A percentile compares a stretch with the other conserved stretches of the same genome.
These are phyloP conservation scores for Holtermannia corniformis DNA, from an alignment of 768 basidiomycete species.

Conservation along the genomic window DNA sequence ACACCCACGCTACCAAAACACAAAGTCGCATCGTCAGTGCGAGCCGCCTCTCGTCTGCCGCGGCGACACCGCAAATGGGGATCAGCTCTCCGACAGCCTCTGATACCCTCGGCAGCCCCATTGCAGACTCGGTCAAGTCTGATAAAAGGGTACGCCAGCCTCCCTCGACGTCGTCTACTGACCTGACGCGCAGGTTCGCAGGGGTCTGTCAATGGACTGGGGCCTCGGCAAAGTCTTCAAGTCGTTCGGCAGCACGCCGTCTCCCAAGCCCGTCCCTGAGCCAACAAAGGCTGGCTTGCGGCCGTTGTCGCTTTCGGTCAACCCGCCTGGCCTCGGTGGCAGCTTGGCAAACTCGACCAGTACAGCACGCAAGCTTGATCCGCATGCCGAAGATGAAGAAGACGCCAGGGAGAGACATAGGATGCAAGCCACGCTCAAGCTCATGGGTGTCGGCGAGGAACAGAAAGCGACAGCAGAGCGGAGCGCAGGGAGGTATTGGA, in stretches of 20 bases:
- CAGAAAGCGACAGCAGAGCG: too few relatives aligned
- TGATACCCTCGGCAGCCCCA: not conserved
- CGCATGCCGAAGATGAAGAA: slow-evolving; percentile 74
- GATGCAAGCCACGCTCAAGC: slow-evolving; percentile 79
- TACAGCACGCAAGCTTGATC: slow-evolving; percentile 66
- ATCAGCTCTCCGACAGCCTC: too few relatives aligned
- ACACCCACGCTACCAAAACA: not conserved
- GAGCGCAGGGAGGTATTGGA: too few relatives aligned
- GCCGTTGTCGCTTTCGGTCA: not conserved
- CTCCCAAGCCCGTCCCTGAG: slow-evolving; percentile 4
- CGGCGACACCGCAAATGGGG: not conserved
- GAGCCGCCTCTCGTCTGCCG: not conserved
- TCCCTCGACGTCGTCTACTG: not conserved
- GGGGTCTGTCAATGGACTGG: slow-evolving; percentile 39
- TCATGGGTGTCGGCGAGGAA: slow-evolving; percentile 93
- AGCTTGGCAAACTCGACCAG: not conserved
- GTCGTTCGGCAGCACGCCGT: not conserved
- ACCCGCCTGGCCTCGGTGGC: not conserved
- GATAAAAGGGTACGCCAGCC: not conserved
- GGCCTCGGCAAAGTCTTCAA: slow-evolving; percentile 3
- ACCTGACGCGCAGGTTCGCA: slow-evolving; percentile 15
- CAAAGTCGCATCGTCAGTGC: not conserved
- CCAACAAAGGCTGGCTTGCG: not conserved
- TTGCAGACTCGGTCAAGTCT: not conserved
- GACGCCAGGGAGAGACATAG: slow-evolving; percentile 78